Conservation (phyloP, 2,329 filamentous ascomycete genomes). For the Sclerotinia subarctica region DNA sequence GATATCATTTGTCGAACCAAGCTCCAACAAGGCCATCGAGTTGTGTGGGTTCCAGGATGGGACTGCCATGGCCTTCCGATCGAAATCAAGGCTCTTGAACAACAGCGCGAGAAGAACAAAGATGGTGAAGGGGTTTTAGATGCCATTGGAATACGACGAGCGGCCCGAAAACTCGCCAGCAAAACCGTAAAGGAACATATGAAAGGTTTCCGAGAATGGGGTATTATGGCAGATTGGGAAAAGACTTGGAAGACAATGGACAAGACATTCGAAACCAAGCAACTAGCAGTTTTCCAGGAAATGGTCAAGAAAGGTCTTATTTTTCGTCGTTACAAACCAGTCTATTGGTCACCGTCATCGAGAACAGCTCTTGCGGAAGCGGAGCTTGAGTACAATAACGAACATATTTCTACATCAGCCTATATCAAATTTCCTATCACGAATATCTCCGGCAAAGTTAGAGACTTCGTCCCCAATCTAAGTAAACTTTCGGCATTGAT, state of each 20-base stretch:
- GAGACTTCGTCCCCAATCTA: constrained; percentile 40
- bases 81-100: constrained; percentile 80
- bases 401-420: constrained; percentile 68
- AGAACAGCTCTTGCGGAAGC: constrained; percentile 78
- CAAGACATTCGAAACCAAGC: constrained; percentile 66
- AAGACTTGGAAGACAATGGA: constrained; percentile 78
- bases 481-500: constrained; percentile 72
- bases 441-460: constrained; percentile 45
- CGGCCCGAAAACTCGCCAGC: constrained; percentile 63
- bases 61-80: constrained; percentile 97
- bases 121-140: constrained; percentile 42
- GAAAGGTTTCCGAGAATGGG: constrained; percentile 69
- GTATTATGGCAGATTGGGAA: constrained; percentile 79
- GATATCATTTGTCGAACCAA: constrained; percentile 85
- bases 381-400: constrained; percentile 78
- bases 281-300: constrained; percentile 70
- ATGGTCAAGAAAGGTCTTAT: constrained; percentile 73
- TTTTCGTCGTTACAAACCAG: constrained; percentile 75
- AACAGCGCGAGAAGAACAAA: constrained; percentile 30
- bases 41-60: constrained; percentile 89
- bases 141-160: constrained; percentile 58
- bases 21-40: constrained; percentile 68
- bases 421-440: constrained; percentile 75
- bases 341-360: constrained; percentile 83
- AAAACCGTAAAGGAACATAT: constrained; percentile 71